Base-by-base conservation (phyloP, 2,329 filamentous ascomycete genomes). In the Daldinia eschscholtzii region DNA sequence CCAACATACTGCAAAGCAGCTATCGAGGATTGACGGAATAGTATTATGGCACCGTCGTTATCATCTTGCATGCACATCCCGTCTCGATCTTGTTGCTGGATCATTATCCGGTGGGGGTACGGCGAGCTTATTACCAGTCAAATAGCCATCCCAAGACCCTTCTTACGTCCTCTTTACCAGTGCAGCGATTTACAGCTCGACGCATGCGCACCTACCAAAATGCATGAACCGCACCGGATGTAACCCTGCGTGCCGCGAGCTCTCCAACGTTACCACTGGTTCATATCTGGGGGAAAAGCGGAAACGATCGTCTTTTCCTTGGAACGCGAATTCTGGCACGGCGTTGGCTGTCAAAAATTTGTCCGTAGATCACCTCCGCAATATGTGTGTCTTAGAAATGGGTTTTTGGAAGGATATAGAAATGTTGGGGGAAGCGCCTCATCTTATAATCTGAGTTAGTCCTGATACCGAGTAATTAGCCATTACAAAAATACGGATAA, bases 181-280 rank as follows among this genome's bases (percentile, higher is more conserved):
- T 53, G 59, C 44, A 63, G 56, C 59, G 50, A 68, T 68, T 67
- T 65, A 60, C 65, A 64, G 62, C 62, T 68, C 53, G 65, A 68
- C 62, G 60, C 68, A 70, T 70, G 68, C 68, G 65, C 59, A 65
- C 61, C 60, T 66, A 37, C 52, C 23, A 35, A 35, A 55, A 69
- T 69, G 67, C 67, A 67, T 67, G 67, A 69, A 69, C 67, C 55
- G 58, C 60, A 53, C 58, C 53, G 68, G 65, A 70, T 70, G 68
- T 46, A 64, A 70, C 68, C 41, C 61, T 68, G 42, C 39, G 57
- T 70, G 61, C 68, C 68, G 61, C 68, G 62, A 56, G 59, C 58
- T 64, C 59, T 64, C 62, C 62, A 61, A 64, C 64, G 44, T 61
- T 62, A 53, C 59, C 58, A 65, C 65, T 64, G 62, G 65, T 41